Evolutionary conservation across 768 basidiomycete species (phyloP), one percentile per base, ranked within the genome.

Genomic region (Phylloporus rhodoxanthus): DNA sequence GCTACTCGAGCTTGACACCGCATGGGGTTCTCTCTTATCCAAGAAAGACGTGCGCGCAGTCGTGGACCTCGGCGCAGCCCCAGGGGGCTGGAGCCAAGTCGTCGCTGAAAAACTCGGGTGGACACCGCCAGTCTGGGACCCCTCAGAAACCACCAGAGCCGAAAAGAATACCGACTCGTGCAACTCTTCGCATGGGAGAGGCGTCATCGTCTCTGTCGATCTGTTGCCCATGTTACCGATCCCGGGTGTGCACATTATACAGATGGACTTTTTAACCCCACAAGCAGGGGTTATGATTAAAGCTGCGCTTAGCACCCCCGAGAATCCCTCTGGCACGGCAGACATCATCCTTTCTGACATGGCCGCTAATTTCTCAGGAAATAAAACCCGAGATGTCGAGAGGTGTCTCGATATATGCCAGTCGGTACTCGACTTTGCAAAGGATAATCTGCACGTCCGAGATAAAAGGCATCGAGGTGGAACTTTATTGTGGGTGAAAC

Each of bases 81-180:
- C 94, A 0, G 93, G 93, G 0, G 91, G 91, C 0, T 98, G 95
- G 94, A 87, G 85, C 43, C 93, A 96, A 62, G 92, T 92, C 10
- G 82, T 81, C 13, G 77, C 81, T 0, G 73, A 72, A 28, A 76
- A 79, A 48, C 62, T 89, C n/a, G 82, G 83, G 3, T 81, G 78
- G 75, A 57, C 33, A 42, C 34, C 34, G 6, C 11, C 47, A 8
- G 4, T 8, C 29, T 9, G 7, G 32, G 15, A 21, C 14, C 3
- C 41, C 2, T n/a, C n/a, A n/a, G 32, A 21, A 43, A n/a, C n/a
- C n/a, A n/a, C n/a, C n/a, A n/a, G n/a, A n/a, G 8, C 28, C 19
- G 37, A 47, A 19, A 20, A n/a, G 34, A 8, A 29, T 7, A 8
- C 10, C n/a, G 43, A 51, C 11, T 15, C 33, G 15, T 59, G 53